Evolutionary conservation across 2,329 filamentous ascomycete genomes (phyloP).

Genomic region (Dendryphion nanum): DNA sequence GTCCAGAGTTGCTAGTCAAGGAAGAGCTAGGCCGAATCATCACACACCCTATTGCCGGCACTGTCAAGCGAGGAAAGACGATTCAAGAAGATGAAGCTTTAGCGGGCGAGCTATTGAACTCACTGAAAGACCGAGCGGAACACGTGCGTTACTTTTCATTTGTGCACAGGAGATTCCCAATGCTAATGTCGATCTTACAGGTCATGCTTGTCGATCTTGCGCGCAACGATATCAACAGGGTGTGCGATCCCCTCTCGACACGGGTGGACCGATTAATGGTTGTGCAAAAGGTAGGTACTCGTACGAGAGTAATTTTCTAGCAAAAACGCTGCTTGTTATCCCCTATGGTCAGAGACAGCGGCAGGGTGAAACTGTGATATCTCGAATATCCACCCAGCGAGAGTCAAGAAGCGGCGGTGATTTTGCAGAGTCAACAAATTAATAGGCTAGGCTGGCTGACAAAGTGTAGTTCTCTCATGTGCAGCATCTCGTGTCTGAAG

Average conservation of each 20-base stretch:
- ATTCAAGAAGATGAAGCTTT: conserved; percentile 78
- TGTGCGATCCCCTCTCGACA: conserved; percentile 86
- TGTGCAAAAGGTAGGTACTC: conserved; percentile 38
- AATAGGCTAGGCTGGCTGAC: conserved; percentile 7
- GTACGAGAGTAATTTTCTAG: too few relatives aligned
- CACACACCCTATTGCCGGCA: conserved; percentile 95
- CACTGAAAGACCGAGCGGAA: conserved; percentile 72
- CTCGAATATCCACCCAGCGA: too few relatives aligned
- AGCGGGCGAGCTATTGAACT: conserved; percentile 72
- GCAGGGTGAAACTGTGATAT: too few relatives aligned
- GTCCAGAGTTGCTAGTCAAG: conserved; percentile 92
- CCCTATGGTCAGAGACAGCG: too few relatives aligned
- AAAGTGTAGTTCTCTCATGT: conserved; percentile 78
- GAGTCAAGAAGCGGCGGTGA: too few relatives aligned
- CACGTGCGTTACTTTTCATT: conserved; percentile 23
- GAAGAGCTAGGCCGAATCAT: conserved; percentile 83
- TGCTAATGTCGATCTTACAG: conserved; percentile 51
- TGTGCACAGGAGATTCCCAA: conserved; percentile 60
- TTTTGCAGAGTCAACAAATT: too few relatives aligned
- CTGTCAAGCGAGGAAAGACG: conserved; percentile 81
- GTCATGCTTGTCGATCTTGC: conserved; percentile 98
- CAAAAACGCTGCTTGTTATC: too few relatives aligned
- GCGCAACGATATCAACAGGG: conserved; percentile 93
- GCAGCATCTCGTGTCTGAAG: conserved; percentile 94
- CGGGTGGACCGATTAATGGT: conserved; percentile 93